Evolutionary conservation across 352 stramenopile genomes (phyloP), one percentile per base, ranked within the genome.

Genomic region (Globisporangium acanthophoron): DNA sequence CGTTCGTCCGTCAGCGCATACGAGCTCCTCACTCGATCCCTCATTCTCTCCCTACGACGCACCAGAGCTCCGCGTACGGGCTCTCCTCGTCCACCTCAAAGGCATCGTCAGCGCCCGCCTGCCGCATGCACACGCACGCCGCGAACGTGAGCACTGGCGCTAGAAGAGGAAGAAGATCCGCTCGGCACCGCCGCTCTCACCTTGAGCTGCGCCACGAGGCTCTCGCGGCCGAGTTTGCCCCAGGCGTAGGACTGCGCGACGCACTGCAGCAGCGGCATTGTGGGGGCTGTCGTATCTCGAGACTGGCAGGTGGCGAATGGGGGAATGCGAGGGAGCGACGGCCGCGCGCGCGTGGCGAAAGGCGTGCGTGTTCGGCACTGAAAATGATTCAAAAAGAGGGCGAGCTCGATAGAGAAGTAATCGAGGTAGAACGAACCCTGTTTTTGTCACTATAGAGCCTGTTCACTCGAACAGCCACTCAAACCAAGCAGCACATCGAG

Each of bases 1-100:
- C 18, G 9, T 21, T 3, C 9, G 18, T 35, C 20, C 18, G 9
- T 21, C 15, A 50, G 18, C 9, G 24, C 40, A 18, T 20, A 46
- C 40, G 40, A 18, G 41, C 18, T 16, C 11, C 11, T 24, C n/a
- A 3, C n/a, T 27, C 18, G 18, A 3, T 11, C 41, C n/a, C 15
- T 9, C 43, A 9, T 3, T 9, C 16, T 27, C 43, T 16, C 18
- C 3, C 16, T 20, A 16, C 16, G 41, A 50, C 67, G 43, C 75
- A 96, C 89, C 90, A 97, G 15, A 96, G 73, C 62, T 98, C 90
- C 15, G 91, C 92, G 58, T 97, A 97, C 33, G 71, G 61, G 53
- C 60, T 68, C 18, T 69, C 58, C 2, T 69, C 44, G 21, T 86
- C 68, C 12, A 83, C 70, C 18, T 65, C 61, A 59, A 89, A 91